Percentiles rank a stretch among this genome's conserved stretches.
phyloP scores from a whole-genome alignment of 2,329 filamentous ascomycete genomes.

The Beauveria bassiana region DNA sequence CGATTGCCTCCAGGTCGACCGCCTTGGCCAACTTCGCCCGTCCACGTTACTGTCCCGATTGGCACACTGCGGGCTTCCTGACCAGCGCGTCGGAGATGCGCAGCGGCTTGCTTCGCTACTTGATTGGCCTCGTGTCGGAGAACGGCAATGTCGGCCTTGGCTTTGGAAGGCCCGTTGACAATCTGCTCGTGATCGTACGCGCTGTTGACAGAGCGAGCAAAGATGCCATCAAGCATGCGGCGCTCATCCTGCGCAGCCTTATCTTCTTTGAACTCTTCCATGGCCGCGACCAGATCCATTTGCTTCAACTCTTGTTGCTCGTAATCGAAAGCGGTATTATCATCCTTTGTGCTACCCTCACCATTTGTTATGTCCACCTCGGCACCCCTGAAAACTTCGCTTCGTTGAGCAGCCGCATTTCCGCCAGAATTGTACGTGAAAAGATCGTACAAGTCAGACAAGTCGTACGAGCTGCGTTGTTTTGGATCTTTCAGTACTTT shows the following conservation, averaged over 20 bases:
- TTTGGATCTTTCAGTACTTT: conserved; percentile 94
- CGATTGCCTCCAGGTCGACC: conserved; percentile 58
- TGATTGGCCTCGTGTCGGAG: conserved; percentile 75
- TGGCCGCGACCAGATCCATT: conserved; percentile 52
- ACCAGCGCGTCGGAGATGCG: conserved; percentile 64
- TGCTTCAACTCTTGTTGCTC: conserved; percentile 39
- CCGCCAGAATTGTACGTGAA: conserved; percentile 62
- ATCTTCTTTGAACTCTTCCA: conserved; percentile 56
- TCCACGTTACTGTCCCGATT: conserved; percentile 89
- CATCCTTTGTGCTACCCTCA: conserved; percentile 6
- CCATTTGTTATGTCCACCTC: conserved; percentile 46
- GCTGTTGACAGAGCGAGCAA: conserved; percentile 81
- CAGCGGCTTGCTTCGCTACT: conserved; percentile 70
- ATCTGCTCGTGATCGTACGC: conserved; percentile 91
- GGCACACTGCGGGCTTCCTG: conserved; percentile 66
- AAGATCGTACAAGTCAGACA: conserved; percentile 84
- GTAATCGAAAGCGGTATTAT: conserved; percentile 16
- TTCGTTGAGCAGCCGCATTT: conserved; percentile 61
- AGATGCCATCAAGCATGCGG: conserved; percentile 81
- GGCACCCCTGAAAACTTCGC: conserved; percentile 78
- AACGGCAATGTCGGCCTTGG: conserved; percentile 68
- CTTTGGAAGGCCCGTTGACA: conserved; percentile 64
- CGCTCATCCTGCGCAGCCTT: conserved; percentile 52
- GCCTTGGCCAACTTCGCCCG: conserved; percentile 70
- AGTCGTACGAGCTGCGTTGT: conserved; percentile 82